These are phyloP conservation scores for Meyerozyma guilliermondii DNA, from an alignment of 1,139 yeast genomes.

Conservation along the genomic window DNA sequence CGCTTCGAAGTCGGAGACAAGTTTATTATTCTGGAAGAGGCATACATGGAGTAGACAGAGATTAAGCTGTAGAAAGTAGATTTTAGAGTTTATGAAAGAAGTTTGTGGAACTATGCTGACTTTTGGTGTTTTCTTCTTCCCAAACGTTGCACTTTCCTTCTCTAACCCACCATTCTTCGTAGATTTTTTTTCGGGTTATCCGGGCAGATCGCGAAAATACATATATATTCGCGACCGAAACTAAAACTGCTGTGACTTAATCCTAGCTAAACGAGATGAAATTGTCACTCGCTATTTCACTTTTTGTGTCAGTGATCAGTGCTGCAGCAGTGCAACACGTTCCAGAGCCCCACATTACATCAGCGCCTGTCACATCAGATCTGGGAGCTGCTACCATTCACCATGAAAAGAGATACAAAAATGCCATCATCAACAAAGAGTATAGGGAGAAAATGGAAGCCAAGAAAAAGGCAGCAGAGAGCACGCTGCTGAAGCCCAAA, in stretches of 20 bases:
- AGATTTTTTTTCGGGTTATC: neutral
- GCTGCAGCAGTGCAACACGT: conserved; percentile 5
- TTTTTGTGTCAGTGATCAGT: neutral
- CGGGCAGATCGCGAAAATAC: neutral
- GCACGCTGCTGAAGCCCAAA: conserved; percentile 26
- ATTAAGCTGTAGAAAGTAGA: neutral
- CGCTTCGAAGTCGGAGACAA: neutral
- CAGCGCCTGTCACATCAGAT: neutral
- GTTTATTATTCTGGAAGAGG: neutral
- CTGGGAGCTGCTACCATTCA: conserved; percentile 1
- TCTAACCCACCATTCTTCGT: neutral
- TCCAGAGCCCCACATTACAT: conserved; percentile 8
- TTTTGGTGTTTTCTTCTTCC: neutral
- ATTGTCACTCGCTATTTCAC: neutral
- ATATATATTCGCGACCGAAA: neutral
- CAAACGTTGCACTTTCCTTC: too few relatives aligned
- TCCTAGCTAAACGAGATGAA: neutral
- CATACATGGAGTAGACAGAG: neutral
- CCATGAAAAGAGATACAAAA: conserved; percentile 27
- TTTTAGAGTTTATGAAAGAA: neutral
- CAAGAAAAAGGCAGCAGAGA: conserved; percentile 9
- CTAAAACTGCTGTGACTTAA: neutral
- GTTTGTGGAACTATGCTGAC: neutral
- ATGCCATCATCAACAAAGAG: conserved; percentile 37
- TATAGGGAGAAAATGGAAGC: conserved; percentile 29